Percentiles rank a stretch among this genome's conserved stretches.
Conservation (phyloP, 306 rosid genomes). For the Nissolia schottii region DNA sequence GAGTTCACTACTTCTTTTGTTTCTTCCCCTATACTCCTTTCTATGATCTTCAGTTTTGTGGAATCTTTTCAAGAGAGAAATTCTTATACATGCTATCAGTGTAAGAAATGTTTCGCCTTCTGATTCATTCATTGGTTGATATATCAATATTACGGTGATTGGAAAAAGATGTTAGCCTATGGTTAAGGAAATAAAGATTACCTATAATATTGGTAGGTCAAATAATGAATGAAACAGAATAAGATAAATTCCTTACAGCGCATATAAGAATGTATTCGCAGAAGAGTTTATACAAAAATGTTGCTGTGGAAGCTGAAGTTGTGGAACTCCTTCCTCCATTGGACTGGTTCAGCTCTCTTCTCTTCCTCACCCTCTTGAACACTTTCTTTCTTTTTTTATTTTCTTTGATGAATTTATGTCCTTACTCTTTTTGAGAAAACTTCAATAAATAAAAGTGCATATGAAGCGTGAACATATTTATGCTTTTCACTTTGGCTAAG, state of each 20-base stretch:
- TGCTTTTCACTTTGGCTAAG: background rate
- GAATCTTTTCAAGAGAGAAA: no score
- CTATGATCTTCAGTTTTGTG: background rate
- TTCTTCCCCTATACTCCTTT: background rate
- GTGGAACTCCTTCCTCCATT: conserved; percentile 1
- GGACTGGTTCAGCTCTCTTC: conserved; percentile 26
- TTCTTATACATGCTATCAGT: no score
- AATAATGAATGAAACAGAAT: no score
- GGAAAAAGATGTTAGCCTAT: no score
- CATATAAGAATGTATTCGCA: no score
- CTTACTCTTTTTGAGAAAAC: background rate
- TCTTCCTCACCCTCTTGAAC: background rate
- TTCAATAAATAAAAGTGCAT: background rate
- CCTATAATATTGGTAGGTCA: no score
- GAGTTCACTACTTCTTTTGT: background rate
- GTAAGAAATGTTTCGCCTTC: no score
- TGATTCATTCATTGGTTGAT: no score
- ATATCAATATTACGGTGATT: no score
- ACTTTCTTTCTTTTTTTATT: background rate
- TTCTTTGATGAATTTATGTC: background rate
- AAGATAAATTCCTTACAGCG: no score
- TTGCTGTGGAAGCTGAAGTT: background rate
- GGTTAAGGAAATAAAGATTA: no score
- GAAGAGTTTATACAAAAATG: background rate
- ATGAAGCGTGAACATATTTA: background rate